Conservation (phyloP, 495 filamentous ascomycete genomes). For the Podospora bellae-mahoneyi region DNA sequence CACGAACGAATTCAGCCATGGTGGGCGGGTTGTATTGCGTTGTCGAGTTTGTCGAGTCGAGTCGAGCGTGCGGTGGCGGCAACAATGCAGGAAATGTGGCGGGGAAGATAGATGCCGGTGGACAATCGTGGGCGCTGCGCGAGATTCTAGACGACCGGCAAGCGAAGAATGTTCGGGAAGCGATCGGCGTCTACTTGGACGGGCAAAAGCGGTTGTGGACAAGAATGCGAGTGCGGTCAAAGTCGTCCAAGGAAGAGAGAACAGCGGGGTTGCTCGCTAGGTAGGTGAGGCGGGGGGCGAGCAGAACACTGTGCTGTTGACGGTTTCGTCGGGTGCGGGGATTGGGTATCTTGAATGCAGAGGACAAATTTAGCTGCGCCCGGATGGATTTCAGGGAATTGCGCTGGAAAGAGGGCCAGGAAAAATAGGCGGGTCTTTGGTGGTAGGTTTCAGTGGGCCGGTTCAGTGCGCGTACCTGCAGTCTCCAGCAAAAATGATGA, state of each 20-base stretch:
- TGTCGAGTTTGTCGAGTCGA: not conserved
- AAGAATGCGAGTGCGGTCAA: not conserved
- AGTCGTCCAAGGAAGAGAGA: not conserved
- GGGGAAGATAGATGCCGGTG: not conserved
- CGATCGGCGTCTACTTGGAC: not conserved
- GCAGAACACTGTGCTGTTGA: not conserved
- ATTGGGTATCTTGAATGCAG: not conserved
- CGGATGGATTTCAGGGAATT: not conserved
- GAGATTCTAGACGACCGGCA: not conserved
- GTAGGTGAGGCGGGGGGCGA: not conserved
- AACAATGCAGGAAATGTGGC: not conserved
- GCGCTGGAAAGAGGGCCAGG: not conserved
- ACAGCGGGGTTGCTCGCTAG: not conserved
- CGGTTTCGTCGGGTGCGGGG: not conserved
- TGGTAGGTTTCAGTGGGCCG: not conserved
- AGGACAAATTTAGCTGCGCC: not conserved
- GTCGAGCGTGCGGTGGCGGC: not conserved
- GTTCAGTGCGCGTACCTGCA: constrained; percentile 5
- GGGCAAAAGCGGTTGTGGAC: not conserved
- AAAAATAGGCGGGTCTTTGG: not conserved
- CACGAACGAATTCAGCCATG: constrained; percentile 98
- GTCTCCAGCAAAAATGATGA: not conserved
- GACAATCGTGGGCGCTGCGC: not conserved
- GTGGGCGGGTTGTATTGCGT: constrained; percentile 19
- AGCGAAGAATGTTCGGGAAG: not conserved